Evolutionary conservation across 2,329 filamentous ascomycete genomes (phyloP), one percentile per base, ranked within the genome.

Genomic region (Myrmaecium sp.): DNA sequence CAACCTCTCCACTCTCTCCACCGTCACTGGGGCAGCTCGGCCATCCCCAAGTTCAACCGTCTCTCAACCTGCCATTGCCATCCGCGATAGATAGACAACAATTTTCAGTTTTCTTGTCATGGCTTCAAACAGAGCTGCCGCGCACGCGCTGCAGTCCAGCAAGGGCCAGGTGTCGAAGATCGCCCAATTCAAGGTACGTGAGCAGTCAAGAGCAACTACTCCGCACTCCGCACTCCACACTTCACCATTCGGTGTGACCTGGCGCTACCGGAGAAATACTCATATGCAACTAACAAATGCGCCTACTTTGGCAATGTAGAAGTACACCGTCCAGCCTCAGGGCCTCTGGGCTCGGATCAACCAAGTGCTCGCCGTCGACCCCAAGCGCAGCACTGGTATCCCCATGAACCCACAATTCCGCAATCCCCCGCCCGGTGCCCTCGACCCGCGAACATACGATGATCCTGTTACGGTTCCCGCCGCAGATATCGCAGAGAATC

Each of bases 331-430:
- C 36, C 80, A 93, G 51, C 89, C 86, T 27, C 70, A 66, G 20
- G 89, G 89, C 21, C 61, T 95, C 54, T 95, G 82, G 79, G 83
- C 86, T 48, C 61, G 60, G 30, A 60, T 98, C 52, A 83, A 84
- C 51, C 70, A 73, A 40, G 51, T 75, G 41, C 55, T 94, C 39
- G 71, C 82, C 39, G 60, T 98, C 45, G 86, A 93, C 52, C 69
- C 83, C 18, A 72, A 80, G 46, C 84, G 89, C 38, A 94, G 84
- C 39, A 83, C 77, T 44, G 89, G 89, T 54, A 62, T 98, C 12
- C 89, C 89, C 24, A 62, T 98, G 44, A 95, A 95, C 66, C 74
- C 83, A 21, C 75, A 84, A 61, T 94, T 69, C 68, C 84, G 89
- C 42, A 76, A 80, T 57, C 89, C 89, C 33, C 58, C 84, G 26